These are phyloP conservation scores for Cyclospora cayetanensis DNA, from an alignment of 169 alveolate species.

Conservation along the genomic window DNA sequence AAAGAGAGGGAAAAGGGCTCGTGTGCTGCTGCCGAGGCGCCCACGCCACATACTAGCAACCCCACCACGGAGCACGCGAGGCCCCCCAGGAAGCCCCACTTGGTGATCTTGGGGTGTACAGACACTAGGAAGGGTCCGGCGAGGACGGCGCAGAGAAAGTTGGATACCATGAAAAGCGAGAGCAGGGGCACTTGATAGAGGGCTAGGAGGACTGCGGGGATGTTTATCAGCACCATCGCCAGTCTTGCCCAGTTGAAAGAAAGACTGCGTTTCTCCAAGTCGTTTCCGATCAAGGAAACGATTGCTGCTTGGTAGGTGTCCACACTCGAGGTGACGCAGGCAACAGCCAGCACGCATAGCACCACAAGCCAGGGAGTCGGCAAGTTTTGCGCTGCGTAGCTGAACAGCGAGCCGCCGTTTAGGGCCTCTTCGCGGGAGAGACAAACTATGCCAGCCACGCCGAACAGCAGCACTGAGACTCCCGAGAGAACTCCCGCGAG, in stretches of 20 bases:
- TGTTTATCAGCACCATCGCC: constrained; percentile 28
- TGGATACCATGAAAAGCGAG: constrained; percentile 27
- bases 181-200: constrained; percentile 9
- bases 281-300: constrained; percentile 59
- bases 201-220: constrained; percentile 67
- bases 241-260: constrained; percentile 72
- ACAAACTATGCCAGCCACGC: constrained; percentile 50
- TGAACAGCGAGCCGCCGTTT: background rate
- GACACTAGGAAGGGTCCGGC: constrained; percentile 63
- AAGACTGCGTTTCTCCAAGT: background rate
- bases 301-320: constrained; percentile 71
- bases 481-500: constrained; percentile 24
- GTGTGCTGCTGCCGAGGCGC: background rate
- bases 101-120: background rate
- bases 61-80: background rate
- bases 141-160: constrained; percentile 54
- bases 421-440: background rate
- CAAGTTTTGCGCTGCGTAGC: constrained; percentile 24
- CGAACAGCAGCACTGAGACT: constrained; percentile 51
- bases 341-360: constrained; percentile 63
- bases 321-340: constrained; percentile 69
- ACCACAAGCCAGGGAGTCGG: constrained; percentile 45
- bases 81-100: constrained; percentile 43
- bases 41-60: constrained; percentile 7
- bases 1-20: constrained; percentile 22